Evolutionary conservation across 345 rosid genomes (phyloP), one percentile per base, ranked within the genome.

Genomic region (Raphanus raphanistrum): DNA sequence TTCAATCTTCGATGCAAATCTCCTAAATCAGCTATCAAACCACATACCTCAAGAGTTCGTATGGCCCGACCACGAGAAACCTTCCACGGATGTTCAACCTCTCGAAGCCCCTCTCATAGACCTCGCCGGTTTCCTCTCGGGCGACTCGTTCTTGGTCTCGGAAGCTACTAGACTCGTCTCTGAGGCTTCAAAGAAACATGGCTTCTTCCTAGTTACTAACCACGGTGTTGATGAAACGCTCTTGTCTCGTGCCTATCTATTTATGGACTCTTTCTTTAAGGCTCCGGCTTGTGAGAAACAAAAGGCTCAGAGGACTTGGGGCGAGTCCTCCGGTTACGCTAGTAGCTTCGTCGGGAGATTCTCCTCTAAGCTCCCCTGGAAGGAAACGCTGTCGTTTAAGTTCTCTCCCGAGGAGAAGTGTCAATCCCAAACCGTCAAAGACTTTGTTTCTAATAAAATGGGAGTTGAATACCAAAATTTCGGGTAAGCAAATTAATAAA

Each of bases 1-100:
- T 64, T 59, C 84, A 2, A 87, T 87, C 50, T 93, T 93, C 26
- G 94, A 90, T 33, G 87, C 94, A 27, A 68, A 84, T 0, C 21
- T 82, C 6, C 72, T 91, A 1, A 82, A 82, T 5, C 12, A 67
- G 15, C 26, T 45, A n/a, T 5, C 71, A 13, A 4, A 67, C 71
- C 59, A 67, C 29, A 67, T 41, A 66, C 70, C 70, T 63, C 45
- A 63, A 33, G 13, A 15, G 45, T 63, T 63, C 5, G 27, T 63
- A 63, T 63, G 67, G 48, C 69, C 69, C 54, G 69, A 65, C 69
- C 69, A 65, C 43, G 52, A 65, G 9, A 65, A 26, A 2, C 33
- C 58, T 15, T 67, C 71, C 48, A 6, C 35, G 26, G 15, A 67
- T 25, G 58, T 45, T 67, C 71, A 52, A 67, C 15, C 48, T 15